Conservation (phyloP, 768 basidiomycete species). For the Leccinum longicurvipes region DNA sequence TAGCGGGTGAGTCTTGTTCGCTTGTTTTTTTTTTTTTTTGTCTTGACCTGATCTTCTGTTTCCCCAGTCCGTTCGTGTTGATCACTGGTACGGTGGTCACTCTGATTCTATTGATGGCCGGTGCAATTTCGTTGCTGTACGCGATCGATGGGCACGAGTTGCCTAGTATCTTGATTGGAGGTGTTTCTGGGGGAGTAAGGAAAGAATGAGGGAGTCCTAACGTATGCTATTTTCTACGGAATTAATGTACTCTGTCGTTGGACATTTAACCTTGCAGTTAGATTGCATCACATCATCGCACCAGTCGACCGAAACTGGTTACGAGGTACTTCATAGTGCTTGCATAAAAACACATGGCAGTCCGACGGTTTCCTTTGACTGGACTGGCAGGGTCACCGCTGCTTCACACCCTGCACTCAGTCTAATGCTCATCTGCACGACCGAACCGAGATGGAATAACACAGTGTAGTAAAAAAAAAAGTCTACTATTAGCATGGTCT, state of each 20-base stretch:
- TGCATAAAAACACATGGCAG: not conserved
- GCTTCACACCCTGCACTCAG: too few species aligned
- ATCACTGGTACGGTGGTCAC: slow-evolving; percentile 65
- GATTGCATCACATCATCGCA: not conserved
- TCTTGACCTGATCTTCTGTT: not conserved
- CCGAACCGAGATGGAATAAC: not conserved
- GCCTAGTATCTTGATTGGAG: slow-evolving; percentile 72
- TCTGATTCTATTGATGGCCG: slow-evolving; percentile 62
- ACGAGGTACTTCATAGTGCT: too few species aligned
- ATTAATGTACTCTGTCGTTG: slow-evolving; percentile 1
- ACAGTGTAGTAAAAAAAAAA: not conserved
- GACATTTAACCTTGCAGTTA: not conserved
- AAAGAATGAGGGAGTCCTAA: slow-evolving; percentile 40
- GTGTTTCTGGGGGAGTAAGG: slow-evolving; percentile 46
- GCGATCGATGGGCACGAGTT: slow-evolving; percentile 58
- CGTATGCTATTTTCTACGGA: not conserved
- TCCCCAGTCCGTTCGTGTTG: slow-evolving; percentile 66
- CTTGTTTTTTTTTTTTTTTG: not conserved
- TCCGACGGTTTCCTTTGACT: too few species aligned
- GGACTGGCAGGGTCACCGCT: too few species aligned
- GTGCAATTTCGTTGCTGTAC: slow-evolving; percentile 64
- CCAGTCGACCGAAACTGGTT: not conserved
- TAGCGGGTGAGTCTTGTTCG: slow-evolving; percentile 59
- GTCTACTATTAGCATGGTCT: not conserved
- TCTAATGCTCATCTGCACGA: too few species aligned